Evolutionary conservation across 345 rosid species (phyloP).

Genomic region (Citrus hindsii): DNA sequence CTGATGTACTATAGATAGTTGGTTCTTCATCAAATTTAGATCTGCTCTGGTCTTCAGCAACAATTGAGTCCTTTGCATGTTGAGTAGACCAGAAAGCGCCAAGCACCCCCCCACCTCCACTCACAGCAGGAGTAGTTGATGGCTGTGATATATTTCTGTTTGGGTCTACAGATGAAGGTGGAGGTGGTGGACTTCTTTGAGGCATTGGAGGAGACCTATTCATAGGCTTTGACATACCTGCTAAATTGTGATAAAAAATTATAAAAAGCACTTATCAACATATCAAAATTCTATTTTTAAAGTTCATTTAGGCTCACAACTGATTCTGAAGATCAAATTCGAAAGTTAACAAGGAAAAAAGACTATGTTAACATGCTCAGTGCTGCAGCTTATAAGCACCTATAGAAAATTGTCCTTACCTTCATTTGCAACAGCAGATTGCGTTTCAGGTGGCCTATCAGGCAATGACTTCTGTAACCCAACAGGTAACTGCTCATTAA

Average conservation of each 20-base stretch:
- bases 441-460: conserved; percentile 71
- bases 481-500: conserved; percentile 79
- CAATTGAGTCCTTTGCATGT: conserved; percentile 58
- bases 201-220: conserved; percentile 66
- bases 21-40: conserved; percentile 69
- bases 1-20: conserved; percentile 32
- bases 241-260: conserved; percentile 16
- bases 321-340: conserved; percentile 5
- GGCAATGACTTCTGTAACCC: conserved; percentile 81
- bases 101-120: conserved; percentile 55
- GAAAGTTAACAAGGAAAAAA: background rate
- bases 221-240: conserved; percentile 50
- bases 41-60: conserved; percentile 46
- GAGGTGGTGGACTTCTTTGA: conserved; percentile 82
- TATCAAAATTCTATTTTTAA: background rate
- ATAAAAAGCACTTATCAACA: background rate
- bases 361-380: background rate
- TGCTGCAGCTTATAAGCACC: conserved; percentile 1
- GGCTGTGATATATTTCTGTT: conserved; percentile 17
- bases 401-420: conserved; percentile 32
- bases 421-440: conserved; percentile 41
- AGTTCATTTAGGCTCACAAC: background rate
- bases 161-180: conserved; percentile 45
- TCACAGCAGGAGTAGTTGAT: conserved; percentile 31
- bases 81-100: conserved; percentile 97